Evolutionary conservation across 768 basidiomycete genomes (phyloP).

Genomic region (Auriscalpium vulgare): DNA sequence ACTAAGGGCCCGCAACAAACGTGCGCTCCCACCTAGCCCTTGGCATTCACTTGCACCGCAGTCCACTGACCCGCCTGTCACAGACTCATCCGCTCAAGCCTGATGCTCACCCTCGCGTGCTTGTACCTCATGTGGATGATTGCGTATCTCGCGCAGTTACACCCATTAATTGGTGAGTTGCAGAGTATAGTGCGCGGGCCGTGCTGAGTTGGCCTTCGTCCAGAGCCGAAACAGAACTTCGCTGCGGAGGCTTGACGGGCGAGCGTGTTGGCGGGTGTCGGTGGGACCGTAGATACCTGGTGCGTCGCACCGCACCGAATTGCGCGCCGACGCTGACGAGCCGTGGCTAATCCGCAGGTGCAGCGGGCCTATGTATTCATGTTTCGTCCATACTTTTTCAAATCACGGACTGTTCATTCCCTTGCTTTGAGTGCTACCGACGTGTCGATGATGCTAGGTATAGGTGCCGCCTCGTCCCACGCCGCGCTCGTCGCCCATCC

Average conservation of each 20-base stretch:
- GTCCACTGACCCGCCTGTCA: background rate
- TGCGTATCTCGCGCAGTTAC: constrained; percentile 91
- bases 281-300: constrained; percentile 1
- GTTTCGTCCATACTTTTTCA: no score
- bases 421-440: no score
- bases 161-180: constrained; percentile 75
- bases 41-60: background rate
- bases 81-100: constrained; percentile 75
- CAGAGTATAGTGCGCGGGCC: background rate
- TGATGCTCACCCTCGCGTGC: constrained; percentile 69
- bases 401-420: no score
- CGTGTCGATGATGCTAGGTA: no score
- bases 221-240: constrained; percentile 15
- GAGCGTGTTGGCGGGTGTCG: background rate
- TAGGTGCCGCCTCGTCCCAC: no score
- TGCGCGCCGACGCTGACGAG: no score
- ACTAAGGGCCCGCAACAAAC: constrained; percentile 89
- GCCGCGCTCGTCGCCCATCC: no score
- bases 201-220: background rate
- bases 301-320: background rate
- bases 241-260: constrained; percentile 8
- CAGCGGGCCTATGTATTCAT: no score
- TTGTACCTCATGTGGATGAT: constrained; percentile 98
- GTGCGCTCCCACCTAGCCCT: constrained; percentile 36
- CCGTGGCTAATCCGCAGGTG: background rate